Base-by-base conservation (phyloP, 2,329 filamentous ascomycete genomes). In the Didymosphaeria variabile region DNA sequence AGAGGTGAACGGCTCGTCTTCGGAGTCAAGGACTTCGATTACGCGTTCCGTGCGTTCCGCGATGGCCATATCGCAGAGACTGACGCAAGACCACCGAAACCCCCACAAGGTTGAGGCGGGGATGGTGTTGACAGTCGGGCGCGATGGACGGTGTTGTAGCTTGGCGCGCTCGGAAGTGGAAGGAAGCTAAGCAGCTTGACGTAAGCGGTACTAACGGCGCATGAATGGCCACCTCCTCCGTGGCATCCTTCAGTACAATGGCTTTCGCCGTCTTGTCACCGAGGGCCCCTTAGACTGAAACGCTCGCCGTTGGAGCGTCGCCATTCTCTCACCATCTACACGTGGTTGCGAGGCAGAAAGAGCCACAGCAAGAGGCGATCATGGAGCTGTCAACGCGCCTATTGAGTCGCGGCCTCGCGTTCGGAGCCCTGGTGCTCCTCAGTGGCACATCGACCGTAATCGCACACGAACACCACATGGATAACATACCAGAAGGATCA, bases 391-490 rank as follows among this genome's bases (percentile, higher is more conserved):
- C n/a, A 45, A 67, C 69, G 64, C 58, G 42, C 15, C 23, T 58
- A 46, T 60, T 49, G 51, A 57, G 56, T n/a, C 62, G 53, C 56
- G 55, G 52, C 58, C 64, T 60, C 38, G 69, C 69, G 32, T 49
- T 67, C 29, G 64, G 59, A 55, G 65, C 65, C 55, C 57, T 73
- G 36, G 31, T 54, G 44, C 62, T 79, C 26, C 66, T 72, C 62
- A 70, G 68, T 62, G 63, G 71, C 44, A 65, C 68, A 32, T 67
- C 61, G 67, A 89, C 86, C 19, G 65, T 60, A 45, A 62, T 38
- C 15, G 77, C 77, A 55, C 80, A 82, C 66, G 80, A 81, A 45
- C 78, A 81, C 67, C 68, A 79, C 58, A 72, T 71, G 60, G 72
- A 78, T 44, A 76, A 75, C 29, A 80, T 81, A 21, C 66, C 70